These are phyloP conservation scores for Pholiota adiposa DNA, from an alignment of 1,284 basidiomycete species.

Conservation along the genomic window DNA sequence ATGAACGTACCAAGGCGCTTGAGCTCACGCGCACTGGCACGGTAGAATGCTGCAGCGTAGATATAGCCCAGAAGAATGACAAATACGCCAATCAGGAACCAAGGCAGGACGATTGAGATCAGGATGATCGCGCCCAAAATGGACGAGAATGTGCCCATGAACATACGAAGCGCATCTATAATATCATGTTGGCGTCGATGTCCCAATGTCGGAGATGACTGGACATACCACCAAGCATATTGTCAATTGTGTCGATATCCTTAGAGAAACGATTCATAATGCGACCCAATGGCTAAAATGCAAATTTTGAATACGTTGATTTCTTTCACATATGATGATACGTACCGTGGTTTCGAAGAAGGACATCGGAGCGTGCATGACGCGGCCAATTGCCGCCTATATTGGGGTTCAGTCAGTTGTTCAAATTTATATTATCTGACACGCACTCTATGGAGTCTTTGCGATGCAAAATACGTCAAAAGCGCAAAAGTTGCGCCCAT, in stretches of 20 bases:
- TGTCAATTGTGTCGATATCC: conserved; percentile 91
- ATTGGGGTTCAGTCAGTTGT: conserved; percentile 22
- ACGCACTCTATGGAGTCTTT: conserved; percentile 27
- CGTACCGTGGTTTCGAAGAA: conserved; percentile 87
- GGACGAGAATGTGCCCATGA: conserved; percentile 63
- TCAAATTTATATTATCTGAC: conserved; percentile 47
- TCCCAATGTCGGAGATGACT: too few species aligned
- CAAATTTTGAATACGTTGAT: too few species aligned
- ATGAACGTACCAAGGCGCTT: conserved; percentile 62
- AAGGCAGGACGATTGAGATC: conserved; percentile 80
- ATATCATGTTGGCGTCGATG: not conserved
- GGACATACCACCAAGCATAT: conserved; percentile 55
- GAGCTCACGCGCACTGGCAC: conserved; percentile 86
- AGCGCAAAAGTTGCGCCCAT: conserved; percentile 59
- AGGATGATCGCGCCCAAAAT: conserved; percentile 81
- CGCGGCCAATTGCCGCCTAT: conserved; percentile 60
- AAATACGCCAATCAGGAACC: conserved; percentile 80
- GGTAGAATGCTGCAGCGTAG: conserved; percentile 82
- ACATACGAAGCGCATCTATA: conserved; percentile 77
- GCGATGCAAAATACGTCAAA: conserved; percentile 47
- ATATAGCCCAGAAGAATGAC: conserved; percentile 61
- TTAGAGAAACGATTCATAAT: conserved; percentile 88
- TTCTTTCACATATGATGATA: not conserved
- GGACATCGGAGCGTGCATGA: conserved; percentile 81
- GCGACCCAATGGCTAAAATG: conserved; percentile 79